These are phyloP conservation scores for Filobasidium uniguttulatum DNA, from an alignment of 1,284 basidiomycete genomes.

Conservation along the genomic window DNA sequence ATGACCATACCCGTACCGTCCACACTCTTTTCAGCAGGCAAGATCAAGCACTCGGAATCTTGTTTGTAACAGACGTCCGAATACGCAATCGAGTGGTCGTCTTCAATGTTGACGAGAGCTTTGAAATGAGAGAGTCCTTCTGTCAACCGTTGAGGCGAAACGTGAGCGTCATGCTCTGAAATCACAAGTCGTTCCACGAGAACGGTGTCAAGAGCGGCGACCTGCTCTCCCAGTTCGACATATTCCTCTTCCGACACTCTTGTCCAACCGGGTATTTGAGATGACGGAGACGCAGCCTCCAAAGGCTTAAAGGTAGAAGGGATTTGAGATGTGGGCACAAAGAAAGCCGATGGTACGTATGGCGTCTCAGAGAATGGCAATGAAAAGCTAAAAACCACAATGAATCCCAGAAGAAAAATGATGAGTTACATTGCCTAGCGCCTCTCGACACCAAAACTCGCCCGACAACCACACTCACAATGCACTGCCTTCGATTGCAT, in stretches of 20 bases:
- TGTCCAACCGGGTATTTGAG: not conserved
- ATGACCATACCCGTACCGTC: not conserved
- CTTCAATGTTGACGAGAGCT: constrained; percentile 10
- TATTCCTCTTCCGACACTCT: not conserved
- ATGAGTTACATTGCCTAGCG: not conserved
- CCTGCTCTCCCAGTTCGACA: not conserved
- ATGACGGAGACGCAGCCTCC: not conserved
- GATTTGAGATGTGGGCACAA: not conserved
- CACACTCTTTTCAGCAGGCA: not conserved
- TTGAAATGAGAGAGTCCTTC: not conserved
- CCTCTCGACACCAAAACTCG: not conserved
- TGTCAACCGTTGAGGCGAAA: not conserved
- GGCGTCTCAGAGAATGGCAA: not conserved
- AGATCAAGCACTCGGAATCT: not conserved
- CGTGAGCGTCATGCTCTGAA: not conserved
- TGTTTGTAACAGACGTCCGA: constrained; percentile 6
- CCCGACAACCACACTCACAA: constrained; percentile 27
- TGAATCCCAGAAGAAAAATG: not conserved
- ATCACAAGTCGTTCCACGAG: not conserved
- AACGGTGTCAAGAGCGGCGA: not conserved
- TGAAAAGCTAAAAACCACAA: too few relatives aligned
- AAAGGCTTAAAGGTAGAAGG: not conserved
- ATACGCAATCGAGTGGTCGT: constrained; percentile 1
- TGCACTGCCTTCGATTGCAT: constrained; percentile 54
- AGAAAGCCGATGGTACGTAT: not conserved